These are phyloP conservation scores for Rhizopus arrhizus DNA, from an alignment of 371 early-diverging fungal species.

Conservation along the genomic window DNA sequence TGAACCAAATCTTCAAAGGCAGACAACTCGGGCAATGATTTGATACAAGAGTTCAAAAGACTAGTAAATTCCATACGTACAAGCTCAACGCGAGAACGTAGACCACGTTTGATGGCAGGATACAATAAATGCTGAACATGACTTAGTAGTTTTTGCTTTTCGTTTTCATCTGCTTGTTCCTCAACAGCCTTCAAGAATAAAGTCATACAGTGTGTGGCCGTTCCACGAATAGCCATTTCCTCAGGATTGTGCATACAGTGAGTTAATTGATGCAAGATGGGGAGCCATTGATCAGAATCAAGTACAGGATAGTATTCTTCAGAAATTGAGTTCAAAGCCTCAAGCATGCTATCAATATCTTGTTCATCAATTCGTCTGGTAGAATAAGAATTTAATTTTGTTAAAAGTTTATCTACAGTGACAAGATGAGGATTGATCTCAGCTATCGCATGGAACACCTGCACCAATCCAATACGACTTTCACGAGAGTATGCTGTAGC, in stretches of 20 bases:
- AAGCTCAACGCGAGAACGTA: constrained; percentile 60
- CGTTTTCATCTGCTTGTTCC: constrained; percentile 38
- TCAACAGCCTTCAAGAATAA: constrained; percentile 62
- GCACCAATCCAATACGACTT: constrained; percentile 61
- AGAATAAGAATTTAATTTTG: constrained; percentile 80
- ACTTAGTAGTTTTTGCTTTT: constrained; percentile 47
- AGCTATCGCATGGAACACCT: constrained; percentile 68
- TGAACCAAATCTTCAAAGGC: constrained; percentile 70
- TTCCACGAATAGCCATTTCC: constrained; percentile 88
- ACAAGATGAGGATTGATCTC: constrained; percentile 59
- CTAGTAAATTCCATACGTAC: constrained; percentile 75
- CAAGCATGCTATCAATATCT: constrained; percentile 83
- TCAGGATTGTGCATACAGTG: constrained; percentile 78
- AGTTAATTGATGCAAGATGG: constrained; percentile 86
- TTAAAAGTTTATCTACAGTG: constrained; percentile 59
- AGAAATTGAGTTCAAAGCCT: constrained; percentile 73
- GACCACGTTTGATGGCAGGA: constrained; percentile 76
- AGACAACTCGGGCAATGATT: constrained; percentile 58
- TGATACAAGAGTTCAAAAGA: constrained; percentile 66
- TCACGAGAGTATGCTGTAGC: constrained; percentile 57
- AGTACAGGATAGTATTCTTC: constrained; percentile 65
- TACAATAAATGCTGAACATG: constrained; percentile 67
- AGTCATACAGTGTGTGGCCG: constrained; percentile 72
- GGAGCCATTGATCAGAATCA: constrained; percentile 80
- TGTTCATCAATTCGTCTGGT: constrained; percentile 79